Evolutionary conservation across 2,329 filamentous ascomycete species (phyloP).

Genomic region (Aspergillus flavus): DNA sequence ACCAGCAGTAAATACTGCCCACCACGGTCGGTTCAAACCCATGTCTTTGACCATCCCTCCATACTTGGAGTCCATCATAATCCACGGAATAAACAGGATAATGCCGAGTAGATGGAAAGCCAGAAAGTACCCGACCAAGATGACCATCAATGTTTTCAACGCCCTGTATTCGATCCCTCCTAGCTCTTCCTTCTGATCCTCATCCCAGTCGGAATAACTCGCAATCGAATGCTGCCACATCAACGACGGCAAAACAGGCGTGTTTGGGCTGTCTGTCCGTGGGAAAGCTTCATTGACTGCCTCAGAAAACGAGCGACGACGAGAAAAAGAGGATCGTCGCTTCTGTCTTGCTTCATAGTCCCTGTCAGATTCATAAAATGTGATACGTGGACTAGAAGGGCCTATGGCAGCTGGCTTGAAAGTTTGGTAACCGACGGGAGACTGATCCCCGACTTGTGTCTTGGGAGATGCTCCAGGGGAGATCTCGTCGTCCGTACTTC

Average conservation of each 20-base stretch:
- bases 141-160: conserved; percentile 75
- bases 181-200: conserved; percentile 87
- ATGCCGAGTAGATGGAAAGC: conserved; percentile 76
- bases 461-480: background rate
- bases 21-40: conserved; percentile 72
- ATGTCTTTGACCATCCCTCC: conserved; percentile 60
- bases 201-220: conserved; percentile 85
- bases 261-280: background rate
- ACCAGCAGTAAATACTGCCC: conserved; percentile 81
- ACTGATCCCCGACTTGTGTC: background rate
- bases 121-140: conserved; percentile 76
- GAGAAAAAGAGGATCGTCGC: conserved; percentile 25
- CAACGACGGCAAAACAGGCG: conserved; percentile 73
- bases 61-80: conserved; percentile 63
- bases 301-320: conserved; percentile 25
- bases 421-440: conserved; percentile 4
- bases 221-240: conserved; percentile 89
- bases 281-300: conserved; percentile 7
- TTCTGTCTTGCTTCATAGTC: conserved; percentile 16
- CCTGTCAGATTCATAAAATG: conserved; percentile 18
- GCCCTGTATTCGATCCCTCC: conserved; percentile 94
- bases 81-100: conserved; percentile 75
- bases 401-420: conserved; percentile 15
- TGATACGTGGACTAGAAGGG: conserved; percentile 34
- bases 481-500: background rate